A percentile compares a stretch with the other conserved stretches of the same genome.
Conservation (phyloP, 2,329 filamentous ascomycete species). For the Ophiosphaerella korrae region DNA sequence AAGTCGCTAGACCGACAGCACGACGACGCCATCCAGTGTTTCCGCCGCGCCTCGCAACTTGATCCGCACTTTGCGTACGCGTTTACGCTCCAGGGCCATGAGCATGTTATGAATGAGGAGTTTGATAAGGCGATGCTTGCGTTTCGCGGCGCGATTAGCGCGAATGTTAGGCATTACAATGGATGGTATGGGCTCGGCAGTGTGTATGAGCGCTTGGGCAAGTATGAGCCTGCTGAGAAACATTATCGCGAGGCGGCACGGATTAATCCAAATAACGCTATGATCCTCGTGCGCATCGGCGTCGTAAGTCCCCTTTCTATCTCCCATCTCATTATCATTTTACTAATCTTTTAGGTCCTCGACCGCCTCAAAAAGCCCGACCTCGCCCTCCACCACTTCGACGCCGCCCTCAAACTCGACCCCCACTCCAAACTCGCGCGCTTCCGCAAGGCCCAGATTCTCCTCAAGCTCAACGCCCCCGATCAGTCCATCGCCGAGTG, state of each 20-base stretch:
- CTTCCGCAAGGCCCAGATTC: slow-evolving; percentile 88
- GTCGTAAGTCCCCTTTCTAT: slow-evolving; percentile 61
- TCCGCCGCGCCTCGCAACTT: slow-evolving; percentile 90
- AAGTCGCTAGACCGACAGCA: slow-evolving; percentile 92
- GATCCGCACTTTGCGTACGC: slow-evolving; percentile 92
- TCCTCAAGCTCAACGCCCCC: slow-evolving; percentile 75
- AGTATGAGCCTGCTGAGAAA: slow-evolving; percentile 86
- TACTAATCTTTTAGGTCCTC: slow-evolving; percentile 52
- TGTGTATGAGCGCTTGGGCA: slow-evolving; percentile 88
- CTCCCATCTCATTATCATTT: neutral
- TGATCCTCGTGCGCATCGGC: slow-evolving; percentile 91
- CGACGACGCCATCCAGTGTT: slow-evolving; percentile 91
- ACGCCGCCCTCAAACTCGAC: slow-evolving; percentile 78
- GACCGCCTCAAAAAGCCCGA: slow-evolving; percentile 86
- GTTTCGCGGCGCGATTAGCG: slow-evolving; percentile 83
- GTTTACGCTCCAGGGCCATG: slow-evolving; percentile 93
- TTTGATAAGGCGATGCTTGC: slow-evolving; percentile 91
- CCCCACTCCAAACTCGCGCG: slow-evolving; percentile 81
- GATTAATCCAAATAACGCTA: slow-evolving; percentile 93
- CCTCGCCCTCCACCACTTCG: slow-evolving; percentile 80
- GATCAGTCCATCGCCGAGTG: slow-evolving; percentile 80
- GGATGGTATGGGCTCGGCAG: slow-evolving; percentile 90
- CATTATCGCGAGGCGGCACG: slow-evolving; percentile 87
- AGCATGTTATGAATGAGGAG: slow-evolving; percentile 94
- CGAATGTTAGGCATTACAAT: slow-evolving; percentile 91